A percentile compares a stretch with the other conserved stretches of the same genome.
Evolutionary conservation across 441 rosid species (phyloP).

Genomic region (Corymbia citriodora): DNA sequence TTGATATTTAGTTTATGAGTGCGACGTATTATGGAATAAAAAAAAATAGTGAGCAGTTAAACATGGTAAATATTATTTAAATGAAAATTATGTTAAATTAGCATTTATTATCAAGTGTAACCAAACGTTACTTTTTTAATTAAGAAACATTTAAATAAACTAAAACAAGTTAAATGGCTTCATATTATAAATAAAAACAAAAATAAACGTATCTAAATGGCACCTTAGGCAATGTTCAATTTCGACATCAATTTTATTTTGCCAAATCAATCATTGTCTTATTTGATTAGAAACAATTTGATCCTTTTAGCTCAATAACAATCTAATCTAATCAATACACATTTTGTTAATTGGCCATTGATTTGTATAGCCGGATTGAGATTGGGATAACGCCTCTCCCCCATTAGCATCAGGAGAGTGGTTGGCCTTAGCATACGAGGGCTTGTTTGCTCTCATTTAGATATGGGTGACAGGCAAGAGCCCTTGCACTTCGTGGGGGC

Average conservation of each 20-base stretch:
- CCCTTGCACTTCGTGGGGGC: no score
- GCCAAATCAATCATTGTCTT: background rate
- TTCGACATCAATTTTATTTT: background rate
- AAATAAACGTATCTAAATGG: background rate
- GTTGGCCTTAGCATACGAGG: background rate
- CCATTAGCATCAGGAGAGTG: fast-evolving
- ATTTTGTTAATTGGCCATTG: background rate
- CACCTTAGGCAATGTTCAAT: background rate
- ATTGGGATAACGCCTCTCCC: background rate
- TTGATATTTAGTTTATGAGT: background rate
- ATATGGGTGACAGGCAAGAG: background rate
- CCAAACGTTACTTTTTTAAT: background rate
- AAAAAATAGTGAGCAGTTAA: background rate
- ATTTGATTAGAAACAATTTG: background rate
- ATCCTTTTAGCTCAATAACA: background rate
- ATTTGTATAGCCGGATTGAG: background rate
- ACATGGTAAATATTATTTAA: background rate
- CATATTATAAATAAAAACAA: background rate
- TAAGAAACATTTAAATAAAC: background rate
- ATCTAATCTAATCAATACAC: background rate
- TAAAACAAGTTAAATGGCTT: background rate
- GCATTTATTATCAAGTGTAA: background rate
- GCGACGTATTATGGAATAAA: background rate
- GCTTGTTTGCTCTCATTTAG: background rate
- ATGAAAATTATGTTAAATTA: background rate